A percentile compares a stretch with the other conserved stretches of the same genome.
These are phyloP conservation scores for Cyclotella cryptica DNA, from an alignment of 108 stramenopile genomes.

Conservation along the genomic window DNA sequence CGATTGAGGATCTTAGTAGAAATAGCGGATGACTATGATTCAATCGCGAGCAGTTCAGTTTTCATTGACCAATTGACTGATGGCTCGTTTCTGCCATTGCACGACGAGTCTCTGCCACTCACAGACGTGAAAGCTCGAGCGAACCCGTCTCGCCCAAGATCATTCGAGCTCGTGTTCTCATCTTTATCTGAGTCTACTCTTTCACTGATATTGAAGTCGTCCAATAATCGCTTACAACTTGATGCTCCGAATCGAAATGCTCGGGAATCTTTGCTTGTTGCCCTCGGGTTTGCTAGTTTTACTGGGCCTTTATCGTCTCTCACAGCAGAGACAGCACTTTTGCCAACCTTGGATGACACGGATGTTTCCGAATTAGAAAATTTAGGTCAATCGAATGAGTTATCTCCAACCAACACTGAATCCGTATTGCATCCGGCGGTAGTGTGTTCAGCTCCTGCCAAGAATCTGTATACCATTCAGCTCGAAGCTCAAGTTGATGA, in stretches of 20 bases:
- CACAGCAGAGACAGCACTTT: conserved; percentile 51
- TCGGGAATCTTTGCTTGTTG: conserved; percentile 74
- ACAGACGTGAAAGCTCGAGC: conserved; percentile 23
- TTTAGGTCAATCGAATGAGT: neutral
- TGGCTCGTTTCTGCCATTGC: conserved; percentile 24
- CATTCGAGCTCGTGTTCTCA: conserved; percentile 40
- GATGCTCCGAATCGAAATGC: conserved; percentile 70
- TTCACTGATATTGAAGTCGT: conserved; percentile 12
- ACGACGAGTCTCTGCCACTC: conserved; percentile 27
- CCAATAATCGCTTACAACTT: conserved; percentile 45
- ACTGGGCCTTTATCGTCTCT: conserved; percentile 55
- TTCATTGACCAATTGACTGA: conserved; percentile 27
- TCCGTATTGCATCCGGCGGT: neutral
- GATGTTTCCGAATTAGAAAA: neutral
- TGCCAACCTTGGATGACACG: neutral
- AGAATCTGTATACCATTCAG: conserved; percentile 21
- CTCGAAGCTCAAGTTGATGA: conserved; percentile 47
- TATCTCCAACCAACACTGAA: neutral
- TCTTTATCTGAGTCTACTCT: conserved; percentile 15
- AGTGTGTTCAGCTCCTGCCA: neutral
- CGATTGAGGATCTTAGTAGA: conserved; percentile 36
- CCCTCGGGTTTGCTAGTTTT: conserved; percentile 74
- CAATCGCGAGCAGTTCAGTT: conserved; percentile 25
- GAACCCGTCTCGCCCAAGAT: conserved; percentile 44
- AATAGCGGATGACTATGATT: conserved; percentile 2